Conservation (phyloP, 306 rosid species). For the Canavalia gladiata region DNA sequence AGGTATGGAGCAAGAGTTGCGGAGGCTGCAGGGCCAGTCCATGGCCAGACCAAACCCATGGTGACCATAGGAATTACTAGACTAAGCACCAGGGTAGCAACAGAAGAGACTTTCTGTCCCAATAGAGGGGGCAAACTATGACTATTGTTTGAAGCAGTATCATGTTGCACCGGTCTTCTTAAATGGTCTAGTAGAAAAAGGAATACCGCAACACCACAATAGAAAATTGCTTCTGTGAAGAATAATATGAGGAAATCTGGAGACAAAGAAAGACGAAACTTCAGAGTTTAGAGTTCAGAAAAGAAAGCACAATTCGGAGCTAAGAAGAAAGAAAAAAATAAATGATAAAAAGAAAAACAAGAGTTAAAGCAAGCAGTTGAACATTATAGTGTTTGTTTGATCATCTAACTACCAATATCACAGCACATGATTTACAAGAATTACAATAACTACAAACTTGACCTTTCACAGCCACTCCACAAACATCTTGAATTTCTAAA, state of each 20-base stretch:
- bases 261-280: constrained; percentile 37
- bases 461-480: not conserved
- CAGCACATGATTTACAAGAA: constrained; percentile 37
- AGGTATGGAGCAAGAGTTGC: constrained; percentile 98
- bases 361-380: constrained; percentile 35
- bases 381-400: constrained; percentile 17
- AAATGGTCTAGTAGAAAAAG: constrained; percentile 73
- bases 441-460: constrained; percentile 15
- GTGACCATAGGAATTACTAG: constrained; percentile 97
- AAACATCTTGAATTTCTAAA: constrained; percentile 22
- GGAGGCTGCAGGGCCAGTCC: constrained; percentile 99
- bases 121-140: constrained; percentile 60
- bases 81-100: constrained; percentile 84
- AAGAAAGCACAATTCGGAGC: constrained; percentile 31
- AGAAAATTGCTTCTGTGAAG: constrained; percentile 98
- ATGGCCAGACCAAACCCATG: constrained; percentile 99
- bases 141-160: constrained; percentile 45
- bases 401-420: constrained; percentile 12
- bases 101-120: constrained; percentile 84
- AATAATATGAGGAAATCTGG: constrained; percentile 98
- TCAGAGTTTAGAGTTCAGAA: constrained; percentile 47
- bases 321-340: not conserved
- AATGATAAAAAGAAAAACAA: not conserved
- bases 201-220: constrained; percentile 85
- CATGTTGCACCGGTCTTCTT: constrained; percentile 66